These are phyloP conservation scores for Stropharia rugosoannulata DNA, from an alignment of 768 basidiomycete genomes.

Conservation along the genomic window DNA sequence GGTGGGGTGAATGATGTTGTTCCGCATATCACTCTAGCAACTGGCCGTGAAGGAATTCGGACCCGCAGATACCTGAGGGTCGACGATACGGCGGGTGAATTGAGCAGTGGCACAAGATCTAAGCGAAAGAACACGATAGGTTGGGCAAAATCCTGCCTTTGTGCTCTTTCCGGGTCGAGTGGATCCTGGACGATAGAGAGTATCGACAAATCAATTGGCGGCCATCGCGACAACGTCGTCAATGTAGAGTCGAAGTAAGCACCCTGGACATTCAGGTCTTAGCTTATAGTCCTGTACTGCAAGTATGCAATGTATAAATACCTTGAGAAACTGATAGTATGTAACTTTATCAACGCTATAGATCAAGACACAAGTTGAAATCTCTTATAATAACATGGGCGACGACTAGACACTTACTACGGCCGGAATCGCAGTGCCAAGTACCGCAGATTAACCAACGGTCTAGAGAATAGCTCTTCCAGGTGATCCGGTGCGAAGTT, in stretches of 20 bases:
- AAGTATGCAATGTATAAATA: conserved; percentile 13
- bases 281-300: neutral
- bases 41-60: conserved; percentile 67
- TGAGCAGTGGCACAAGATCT: conserved; percentile 45
- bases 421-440: conserved; percentile 78
- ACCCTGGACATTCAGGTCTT: conserved; percentile 41
- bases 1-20: conserved; percentile 3
- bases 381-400: neutral
- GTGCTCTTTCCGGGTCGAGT: conserved; percentile 35
- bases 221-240: conserved; percentile 63
- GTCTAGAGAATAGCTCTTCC: conserved; percentile 57
- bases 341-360: conserved; percentile 67
- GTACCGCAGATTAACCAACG: conserved; percentile 43
- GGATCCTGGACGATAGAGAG: conserved; percentile 73
- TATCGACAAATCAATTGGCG: conserved; percentile 35
- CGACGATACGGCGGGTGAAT: conserved; percentile 45
- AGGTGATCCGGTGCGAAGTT: conserved; percentile 83
- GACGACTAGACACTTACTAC: conserved; percentile 53
- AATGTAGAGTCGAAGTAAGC: conserved; percentile 82
- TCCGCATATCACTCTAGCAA: conserved; percentile 42
- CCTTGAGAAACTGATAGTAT: conserved; percentile 83
- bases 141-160: conserved; percentile 61
- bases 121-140: conserved; percentile 85
- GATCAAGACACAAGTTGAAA: neutral
- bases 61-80: conserved; percentile 60